These are phyloP conservation scores for Durio zibethinus DNA, from an alignment of 345 rosid genomes.

Conservation along the genomic window DNA sequence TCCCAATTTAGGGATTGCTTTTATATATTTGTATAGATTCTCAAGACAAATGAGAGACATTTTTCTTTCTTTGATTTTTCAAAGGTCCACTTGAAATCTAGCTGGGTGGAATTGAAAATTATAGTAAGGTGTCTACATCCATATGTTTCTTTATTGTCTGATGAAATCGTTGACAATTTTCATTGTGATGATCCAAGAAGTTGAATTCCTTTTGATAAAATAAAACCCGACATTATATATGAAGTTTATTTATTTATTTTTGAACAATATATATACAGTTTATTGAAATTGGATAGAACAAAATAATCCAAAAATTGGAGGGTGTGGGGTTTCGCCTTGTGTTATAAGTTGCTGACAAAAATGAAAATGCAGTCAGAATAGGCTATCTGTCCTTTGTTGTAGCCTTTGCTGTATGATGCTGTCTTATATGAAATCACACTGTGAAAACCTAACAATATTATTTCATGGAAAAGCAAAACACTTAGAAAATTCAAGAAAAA, in stretches of 20 bases:
- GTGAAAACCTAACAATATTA: background rate
- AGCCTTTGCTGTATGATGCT: background rate
- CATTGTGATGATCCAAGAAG: background rate
- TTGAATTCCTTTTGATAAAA: background rate
- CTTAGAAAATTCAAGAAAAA: too few species aligned
- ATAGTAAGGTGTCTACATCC: background rate
- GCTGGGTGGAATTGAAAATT: background rate
- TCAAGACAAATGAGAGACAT: too few species aligned
- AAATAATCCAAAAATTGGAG: background rate
- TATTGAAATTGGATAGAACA: background rate
- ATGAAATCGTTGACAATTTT: too few species aligned
- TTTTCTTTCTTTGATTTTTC: too few species aligned
- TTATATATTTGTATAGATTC: too few species aligned
- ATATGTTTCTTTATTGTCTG: background rate
- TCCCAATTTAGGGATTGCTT: too few species aligned
- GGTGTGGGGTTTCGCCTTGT: too few species aligned
- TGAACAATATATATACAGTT: too few species aligned
- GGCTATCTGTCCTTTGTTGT: background rate
- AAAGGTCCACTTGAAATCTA: background rate
- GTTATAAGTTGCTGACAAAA: background rate
- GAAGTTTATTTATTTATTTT: too few species aligned
- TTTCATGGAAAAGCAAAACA: too few species aligned
- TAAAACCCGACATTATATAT: background rate
- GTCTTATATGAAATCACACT: background rate
- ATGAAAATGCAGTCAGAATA: background rate